Percentiles rank a stretch among this genome's conserved stretches.
phyloP scores from a whole-genome alignment of 257 asterid genomes.

The Scutellaria baicalensis region DNA sequence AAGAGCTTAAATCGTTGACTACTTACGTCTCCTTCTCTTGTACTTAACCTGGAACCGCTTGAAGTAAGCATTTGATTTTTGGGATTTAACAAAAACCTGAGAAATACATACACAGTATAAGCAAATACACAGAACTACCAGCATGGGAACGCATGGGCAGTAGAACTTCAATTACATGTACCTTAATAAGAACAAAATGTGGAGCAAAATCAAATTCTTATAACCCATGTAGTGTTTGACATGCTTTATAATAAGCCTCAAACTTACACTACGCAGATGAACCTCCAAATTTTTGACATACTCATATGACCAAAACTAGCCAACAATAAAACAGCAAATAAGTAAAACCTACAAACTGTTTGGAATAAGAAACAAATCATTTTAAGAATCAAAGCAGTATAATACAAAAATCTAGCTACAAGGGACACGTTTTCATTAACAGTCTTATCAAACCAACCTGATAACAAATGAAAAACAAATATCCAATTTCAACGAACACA shows the following conservation, averaged over 20 bases:
- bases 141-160: neutral
- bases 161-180: neutral
- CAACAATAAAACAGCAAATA: neutral
- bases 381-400: neutral
- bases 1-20: neutral
- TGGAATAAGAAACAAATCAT: neutral
- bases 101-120: neutral
- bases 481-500: neutral
- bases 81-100: conserved; percentile 52
- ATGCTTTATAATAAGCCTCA: neutral
- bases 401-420: neutral
- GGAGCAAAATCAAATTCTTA: neutral
- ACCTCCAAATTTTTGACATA: neutral
- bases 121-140: neutral
- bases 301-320: neutral
- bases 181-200: neutral
- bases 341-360: neutral
- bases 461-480: neutral
- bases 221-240: neutral
- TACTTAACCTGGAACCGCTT: conserved; percentile 68
- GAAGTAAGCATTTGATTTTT: conserved; percentile 52
- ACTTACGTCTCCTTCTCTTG: conserved; percentile 69
- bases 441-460: neutral
- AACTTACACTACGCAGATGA: neutral
- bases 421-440: too few species aligned